A percentile compares a stretch with the other conserved stretches of the same genome.
These are phyloP conservation scores for Pyrenophora tritici-repentis DNA, from an alignment of 2,329 filamentous ascomycete species.

Conservation along the genomic window DNA sequence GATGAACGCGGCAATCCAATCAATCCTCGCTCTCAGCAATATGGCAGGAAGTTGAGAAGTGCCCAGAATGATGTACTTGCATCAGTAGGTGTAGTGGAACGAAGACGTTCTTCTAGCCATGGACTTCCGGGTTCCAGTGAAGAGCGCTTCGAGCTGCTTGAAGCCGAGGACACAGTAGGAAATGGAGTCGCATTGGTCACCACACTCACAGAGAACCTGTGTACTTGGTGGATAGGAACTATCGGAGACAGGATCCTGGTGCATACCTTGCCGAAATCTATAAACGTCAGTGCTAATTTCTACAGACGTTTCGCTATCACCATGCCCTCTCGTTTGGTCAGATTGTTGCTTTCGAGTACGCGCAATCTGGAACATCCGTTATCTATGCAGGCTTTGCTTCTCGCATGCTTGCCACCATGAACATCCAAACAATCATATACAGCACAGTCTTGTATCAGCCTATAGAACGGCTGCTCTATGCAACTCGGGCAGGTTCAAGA, in stretches of 20 bases:
- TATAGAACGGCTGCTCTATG: constrained; percentile 34
- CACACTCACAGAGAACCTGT: constrained; percentile 34
- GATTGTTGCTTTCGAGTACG: constrained; percentile 31
- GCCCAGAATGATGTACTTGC: constrained; percentile 56
- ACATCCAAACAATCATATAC: constrained; percentile 27
- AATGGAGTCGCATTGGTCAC: constrained; percentile 30
- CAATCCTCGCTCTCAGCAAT: constrained; percentile 48
- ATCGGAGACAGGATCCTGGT: constrained; percentile 37
- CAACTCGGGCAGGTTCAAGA: constrained; percentile 25
- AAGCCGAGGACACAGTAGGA: constrained; percentile 39
- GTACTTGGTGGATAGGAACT: constrained; percentile 45
- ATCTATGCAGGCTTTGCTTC: constrained; percentile 37
- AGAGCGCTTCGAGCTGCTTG: constrained; percentile 35
- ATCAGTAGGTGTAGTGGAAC: constrained; percentile 54
- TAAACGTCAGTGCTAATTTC: neutral
- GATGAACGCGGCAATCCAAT: constrained; percentile 52
- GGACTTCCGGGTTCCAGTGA: constrained; percentile 35
- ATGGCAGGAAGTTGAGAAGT: constrained; percentile 49
- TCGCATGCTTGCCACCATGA: constrained; percentile 26
- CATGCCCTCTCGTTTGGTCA: constrained; percentile 29
- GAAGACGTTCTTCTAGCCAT: constrained; percentile 36
- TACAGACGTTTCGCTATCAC: constrained; percentile 36
- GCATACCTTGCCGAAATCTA: neutral
- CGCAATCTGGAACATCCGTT: constrained; percentile 26
- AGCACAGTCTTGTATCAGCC: constrained; percentile 29